A percentile compares a stretch with the other conserved stretches of the same genome.
Evolutionary conservation across 2,329 filamentous ascomycete genomes (phyloP).

Genomic region (Nemania serpens): DNA sequence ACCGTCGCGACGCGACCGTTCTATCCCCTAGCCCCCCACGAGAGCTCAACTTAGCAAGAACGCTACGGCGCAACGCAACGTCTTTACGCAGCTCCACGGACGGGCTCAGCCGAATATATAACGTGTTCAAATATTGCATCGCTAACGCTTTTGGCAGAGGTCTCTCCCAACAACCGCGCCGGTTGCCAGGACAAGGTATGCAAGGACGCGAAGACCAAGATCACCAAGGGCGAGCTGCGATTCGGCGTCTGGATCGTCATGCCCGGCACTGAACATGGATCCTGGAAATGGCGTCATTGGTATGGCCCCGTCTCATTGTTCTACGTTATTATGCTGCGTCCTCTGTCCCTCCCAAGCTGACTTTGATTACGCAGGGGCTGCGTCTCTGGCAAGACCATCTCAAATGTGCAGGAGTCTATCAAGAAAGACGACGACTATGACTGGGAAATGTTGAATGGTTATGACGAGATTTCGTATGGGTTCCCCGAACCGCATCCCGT

Average conservation of each 20-base stretch:
- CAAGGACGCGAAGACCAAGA: constrained; percentile 71
- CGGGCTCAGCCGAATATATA: no score
- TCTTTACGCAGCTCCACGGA: no score
- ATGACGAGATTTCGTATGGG: constrained; percentile 68
- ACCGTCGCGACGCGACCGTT: constrained; percentile 8
- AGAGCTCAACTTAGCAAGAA: background rate
- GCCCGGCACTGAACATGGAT: constrained; percentile 55
- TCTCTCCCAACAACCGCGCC: constrained; percentile 72
- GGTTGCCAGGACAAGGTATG: constrained; percentile 75
- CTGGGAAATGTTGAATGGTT: constrained; percentile 76
- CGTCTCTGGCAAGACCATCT: constrained; percentile 75
- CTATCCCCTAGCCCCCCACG: constrained; percentile 6
- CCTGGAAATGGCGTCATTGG: constrained; percentile 87
- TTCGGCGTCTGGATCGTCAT: constrained; percentile 75
- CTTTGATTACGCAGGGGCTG: constrained; percentile 70
- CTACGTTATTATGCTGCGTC: background rate
- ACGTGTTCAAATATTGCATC: constrained; percentile 1
- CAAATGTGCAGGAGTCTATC: constrained; percentile 65
- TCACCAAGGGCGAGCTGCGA: constrained; percentile 77
- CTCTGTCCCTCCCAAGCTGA: background rate
- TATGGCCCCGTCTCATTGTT: constrained; percentile 47
- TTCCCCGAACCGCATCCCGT: background rate
- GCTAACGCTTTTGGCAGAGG: constrained; percentile 57
- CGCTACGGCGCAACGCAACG: no score
- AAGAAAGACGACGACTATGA: constrained; percentile 55